Percentiles rank a stretch among this genome's conserved stretches.
Conservation (phyloP, 2,329 filamentous ascomycete genomes). For the Biscogniauxia sp. region DNA sequence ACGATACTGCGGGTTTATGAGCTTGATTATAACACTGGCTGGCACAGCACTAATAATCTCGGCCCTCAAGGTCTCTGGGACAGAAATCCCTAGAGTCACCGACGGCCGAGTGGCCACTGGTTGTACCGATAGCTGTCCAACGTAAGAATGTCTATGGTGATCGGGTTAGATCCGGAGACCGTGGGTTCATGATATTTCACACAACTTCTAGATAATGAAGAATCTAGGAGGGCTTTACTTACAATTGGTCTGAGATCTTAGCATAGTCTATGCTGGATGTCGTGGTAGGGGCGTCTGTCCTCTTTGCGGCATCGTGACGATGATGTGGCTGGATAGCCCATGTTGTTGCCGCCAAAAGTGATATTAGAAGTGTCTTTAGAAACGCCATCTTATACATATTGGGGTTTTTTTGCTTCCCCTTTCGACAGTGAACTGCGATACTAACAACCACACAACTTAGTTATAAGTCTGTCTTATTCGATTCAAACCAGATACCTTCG, state of each 20-base stretch:
- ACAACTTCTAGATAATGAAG: background rate
- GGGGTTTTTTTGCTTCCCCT: background rate
- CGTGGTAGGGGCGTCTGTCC: background rate
- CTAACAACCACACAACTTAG: background rate
- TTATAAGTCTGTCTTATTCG: background rate
- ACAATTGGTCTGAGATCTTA: conserved; percentile 3
- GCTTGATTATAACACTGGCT: conserved; percentile 1
- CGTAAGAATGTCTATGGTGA: background rate
- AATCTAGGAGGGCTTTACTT: background rate
- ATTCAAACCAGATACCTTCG: background rate
- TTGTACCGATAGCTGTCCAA: background rate
- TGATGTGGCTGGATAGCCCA: background rate
- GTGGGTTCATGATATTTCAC: background rate
- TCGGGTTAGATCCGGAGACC: background rate
- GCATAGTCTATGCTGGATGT: background rate
- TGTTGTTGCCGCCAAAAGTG: background rate
- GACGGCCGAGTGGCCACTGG: conserved; percentile 2
- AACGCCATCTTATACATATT: background rate
- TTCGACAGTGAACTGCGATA: background rate
- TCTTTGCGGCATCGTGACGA: conserved; percentile 1
- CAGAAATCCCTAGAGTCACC: conserved; percentile 1
- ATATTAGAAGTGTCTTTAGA: background rate
- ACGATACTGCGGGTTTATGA: conserved; percentile 5
- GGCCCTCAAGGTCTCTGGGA: conserved; percentile 1
- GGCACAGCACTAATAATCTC: conserved; percentile 8